Conservation (phyloP, 2,329 filamentous ascomycete species). For the Gremmenia infestans region DNA sequence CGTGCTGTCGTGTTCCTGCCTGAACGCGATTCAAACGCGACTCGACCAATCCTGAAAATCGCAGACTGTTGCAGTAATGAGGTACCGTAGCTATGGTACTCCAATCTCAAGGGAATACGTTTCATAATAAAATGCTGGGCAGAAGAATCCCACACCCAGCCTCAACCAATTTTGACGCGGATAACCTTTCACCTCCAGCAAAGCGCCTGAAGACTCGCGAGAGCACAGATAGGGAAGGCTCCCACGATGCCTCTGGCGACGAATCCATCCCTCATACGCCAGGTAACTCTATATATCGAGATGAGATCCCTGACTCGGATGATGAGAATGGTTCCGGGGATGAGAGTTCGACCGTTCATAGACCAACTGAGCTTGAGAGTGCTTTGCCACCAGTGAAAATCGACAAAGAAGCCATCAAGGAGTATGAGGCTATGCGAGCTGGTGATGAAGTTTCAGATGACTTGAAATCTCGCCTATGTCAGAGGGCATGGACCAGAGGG, state of each 20-base stretch:
- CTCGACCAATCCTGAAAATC: background rate
- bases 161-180: slow-evolving; percentile 25
- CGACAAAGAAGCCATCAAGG: slow-evolving; percentile 67
- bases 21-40: background rate
- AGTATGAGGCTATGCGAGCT: slow-evolving; percentile 63
- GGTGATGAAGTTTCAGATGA: slow-evolving; percentile 34
- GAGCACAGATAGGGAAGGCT: slow-evolving; percentile 24
- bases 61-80: too few relatives aligned
- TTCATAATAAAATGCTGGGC: slow-evolving; percentile 23
- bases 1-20: background rate
- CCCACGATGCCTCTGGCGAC: slow-evolving; percentile 23
- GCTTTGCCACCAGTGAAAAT: slow-evolving; percentile 63
- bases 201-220: slow-evolving; percentile 28
- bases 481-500: slow-evolving; percentile 65
- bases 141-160: slow-evolving; percentile 22
- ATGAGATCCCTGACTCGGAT: slow-evolving; percentile 37
- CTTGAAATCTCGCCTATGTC: slow-evolving; percentile 47
- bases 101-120: slow-evolving; percentile 6
- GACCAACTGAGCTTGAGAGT: slow-evolving; percentile 64
- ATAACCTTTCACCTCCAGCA: slow-evolving; percentile 17
- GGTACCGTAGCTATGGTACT: slow-evolving; percentile 17
- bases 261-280: slow-evolving; percentile 9
- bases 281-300: slow-evolving; percentile 11
- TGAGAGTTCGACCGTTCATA: slow-evolving; percentile 30
- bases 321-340: slow-evolving; percentile 28